Percentiles rank a stretch among this genome's conserved stretches.
Conservation (phyloP, 2,329 filamentous ascomycete genomes). For the Leptodontidium sp. region DNA sequence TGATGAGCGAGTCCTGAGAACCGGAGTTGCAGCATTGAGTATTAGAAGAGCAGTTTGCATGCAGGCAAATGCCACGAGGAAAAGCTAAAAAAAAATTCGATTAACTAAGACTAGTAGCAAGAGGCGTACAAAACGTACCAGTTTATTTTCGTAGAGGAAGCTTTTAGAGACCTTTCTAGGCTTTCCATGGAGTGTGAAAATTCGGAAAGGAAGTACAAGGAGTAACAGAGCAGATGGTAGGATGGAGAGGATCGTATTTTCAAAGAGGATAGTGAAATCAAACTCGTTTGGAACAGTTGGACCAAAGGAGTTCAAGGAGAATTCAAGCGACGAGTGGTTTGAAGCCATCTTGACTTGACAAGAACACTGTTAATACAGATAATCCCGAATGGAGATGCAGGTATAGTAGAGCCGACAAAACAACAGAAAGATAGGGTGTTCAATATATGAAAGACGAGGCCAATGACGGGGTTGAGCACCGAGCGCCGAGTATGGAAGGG, state of each 20-base stretch:
- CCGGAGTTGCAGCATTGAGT: constrained; percentile 24
- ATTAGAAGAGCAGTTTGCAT: constrained; percentile 35
- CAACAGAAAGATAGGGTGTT: neutral
- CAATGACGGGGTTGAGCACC: constrained; percentile 4
- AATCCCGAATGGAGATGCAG: neutral
- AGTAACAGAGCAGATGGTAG: constrained; percentile 36
- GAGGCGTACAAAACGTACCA: constrained; percentile 27
- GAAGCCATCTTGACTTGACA: constrained; percentile 20
- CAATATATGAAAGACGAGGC: neutral
- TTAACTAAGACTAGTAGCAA: neutral
- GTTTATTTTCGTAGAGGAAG: constrained; percentile 36
- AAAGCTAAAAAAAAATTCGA: constrained; percentile 40
- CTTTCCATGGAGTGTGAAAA: constrained; percentile 29
- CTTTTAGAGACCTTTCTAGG: constrained; percentile 39
- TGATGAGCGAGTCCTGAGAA: constrained; percentile 31
- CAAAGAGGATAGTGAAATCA: constrained; percentile 42
- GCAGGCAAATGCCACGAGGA: constrained; percentile 38
- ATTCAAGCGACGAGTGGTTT: constrained; percentile 22
- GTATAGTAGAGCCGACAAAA: neutral
- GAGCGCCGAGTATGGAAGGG: neutral
- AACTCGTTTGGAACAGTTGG: constrained; percentile 34
- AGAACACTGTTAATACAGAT: neutral
- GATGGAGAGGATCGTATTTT: constrained; percentile 39
- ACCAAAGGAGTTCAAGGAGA: constrained; percentile 33
- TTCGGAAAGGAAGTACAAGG: constrained; percentile 33